Base-by-base conservation (phyloP, 1,284 basidiomycete genomes). In the Sphagnurus paluster region DNA sequence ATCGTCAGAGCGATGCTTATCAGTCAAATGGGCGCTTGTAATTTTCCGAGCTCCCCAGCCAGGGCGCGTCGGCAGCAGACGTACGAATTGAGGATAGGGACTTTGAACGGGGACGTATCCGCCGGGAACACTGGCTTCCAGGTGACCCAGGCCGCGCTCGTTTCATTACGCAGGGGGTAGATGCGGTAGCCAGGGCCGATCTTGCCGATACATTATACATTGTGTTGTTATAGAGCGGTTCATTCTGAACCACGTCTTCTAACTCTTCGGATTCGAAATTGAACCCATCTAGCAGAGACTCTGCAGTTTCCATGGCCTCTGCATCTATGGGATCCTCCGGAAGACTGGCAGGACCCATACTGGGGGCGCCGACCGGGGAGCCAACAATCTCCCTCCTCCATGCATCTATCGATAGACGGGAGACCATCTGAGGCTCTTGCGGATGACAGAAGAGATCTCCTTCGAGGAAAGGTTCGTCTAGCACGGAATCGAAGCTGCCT, bases 401-500 rank as follows among this genome's bases (percentile, higher is more conserved):
- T 26, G 44, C 43, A 30, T 62, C 60, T 33, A 66, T 62, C 17
- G 53, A 58, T 3, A 47, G 24, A 14, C 39, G 42, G 13, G 42
- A 26, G n/a, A 33, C 46, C 10, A 48, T 17, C 43, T 59, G 52
- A 20, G 42, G 42, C 5, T 54, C 50, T 9, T 63, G 4, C 13
- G 60, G 49, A 20, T 29, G 49, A 36, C 60, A 50, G 17, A 55
- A 49, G 34, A 57, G 52, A 32, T 60, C 53, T 17, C 56, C 58
- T 40, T 53, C 51, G 39, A 59, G 52, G 37, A 50, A 63, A 28
- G 66, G 56, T n/a, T 63, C 64, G 39, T 61, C 62, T 21, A 70
- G 57, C 39, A 71, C 58, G 46, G 64, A 74, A 48, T 73, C 74
- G 59, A 79, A 79, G 50, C 73, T 75, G 30, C 76, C 76, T 43